phyloP scores from a whole-genome alignment of 352 stramenopile genomes.

The Proteromonas lacertae region DNA sequence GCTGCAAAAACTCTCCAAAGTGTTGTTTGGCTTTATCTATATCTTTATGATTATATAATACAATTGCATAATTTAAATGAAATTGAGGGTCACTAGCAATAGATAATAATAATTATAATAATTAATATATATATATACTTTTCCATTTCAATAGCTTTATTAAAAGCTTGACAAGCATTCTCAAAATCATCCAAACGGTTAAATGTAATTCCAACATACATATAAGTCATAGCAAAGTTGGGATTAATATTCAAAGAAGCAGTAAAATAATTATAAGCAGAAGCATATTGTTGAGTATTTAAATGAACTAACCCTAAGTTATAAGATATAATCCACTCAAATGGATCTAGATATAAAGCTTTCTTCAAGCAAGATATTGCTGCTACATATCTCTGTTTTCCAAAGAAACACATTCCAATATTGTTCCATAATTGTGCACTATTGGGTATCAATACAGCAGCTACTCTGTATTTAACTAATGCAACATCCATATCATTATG shows the following conservation, averaged over 20 bases:
- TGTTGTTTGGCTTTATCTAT: conserved; percentile 36
- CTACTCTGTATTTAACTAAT: conserved; percentile 63
- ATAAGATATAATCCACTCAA: conserved; percentile 69
- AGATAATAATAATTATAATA: no score
- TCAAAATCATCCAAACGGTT: conserved; percentile 45
- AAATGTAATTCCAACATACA: conserved; percentile 17
- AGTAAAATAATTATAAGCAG: conserved; percentile 61
- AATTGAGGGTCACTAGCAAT: conserved; percentile 3
- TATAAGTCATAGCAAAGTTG: conserved; percentile 44
- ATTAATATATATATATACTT: no score
- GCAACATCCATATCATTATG: conserved; percentile 58
- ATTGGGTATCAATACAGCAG: conserved; percentile 47
- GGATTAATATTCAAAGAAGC: conserved; percentile 14
- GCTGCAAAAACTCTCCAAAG: conserved; percentile 34
- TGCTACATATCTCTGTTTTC: conserved; percentile 31
- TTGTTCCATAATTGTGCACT: conserved; percentile 70
- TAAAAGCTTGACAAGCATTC: conserved; percentile 48
- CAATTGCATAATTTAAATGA: conserved; percentile 45
- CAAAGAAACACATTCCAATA: conserved; percentile 73
- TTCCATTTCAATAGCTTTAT: conserved; percentile 54
- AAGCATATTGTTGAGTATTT: conserved; percentile 52
- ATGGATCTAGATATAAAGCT: conserved; percentile 52
- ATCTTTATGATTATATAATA: conserved; percentile 45
- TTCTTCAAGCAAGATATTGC: conserved; percentile 53
- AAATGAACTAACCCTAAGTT: conserved; percentile 67